Percentiles rank a stretch among this genome's conserved stretches.
phyloP scores from a whole-genome alignment of 2,329 filamentous ascomycete genomes.

The Dactylellina parvicollis region DNA sequence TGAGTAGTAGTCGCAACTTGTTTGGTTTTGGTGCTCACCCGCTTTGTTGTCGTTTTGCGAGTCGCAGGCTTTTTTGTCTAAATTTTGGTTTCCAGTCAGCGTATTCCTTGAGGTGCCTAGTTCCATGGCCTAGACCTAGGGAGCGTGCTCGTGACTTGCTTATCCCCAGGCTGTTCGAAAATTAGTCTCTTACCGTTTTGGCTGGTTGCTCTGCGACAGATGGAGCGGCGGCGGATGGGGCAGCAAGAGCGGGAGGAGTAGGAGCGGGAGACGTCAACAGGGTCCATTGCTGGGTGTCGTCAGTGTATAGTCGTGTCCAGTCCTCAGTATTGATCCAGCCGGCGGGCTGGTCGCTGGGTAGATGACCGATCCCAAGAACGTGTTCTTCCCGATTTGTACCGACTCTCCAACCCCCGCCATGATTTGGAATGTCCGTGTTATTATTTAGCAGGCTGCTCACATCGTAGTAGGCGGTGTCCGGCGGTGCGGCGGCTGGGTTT shows the following conservation, averaged over 20 bases:
- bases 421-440: conserved; percentile 48
- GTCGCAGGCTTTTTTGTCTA: conserved; percentile 45
- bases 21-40: conserved; percentile 42
- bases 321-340: conserved; percentile 50
- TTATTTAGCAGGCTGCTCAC: conserved; percentile 47
- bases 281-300: conserved; percentile 31
- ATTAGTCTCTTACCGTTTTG: conserved; percentile 31
- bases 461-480: conserved; percentile 48
- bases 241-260: not conserved
- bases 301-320: conserved; percentile 44
- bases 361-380: conserved; percentile 49
- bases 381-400: conserved; percentile 33
- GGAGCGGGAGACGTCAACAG: conserved; percentile 22
- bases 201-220: conserved; percentile 17
- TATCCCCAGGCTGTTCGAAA: not conserved
- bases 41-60: conserved; percentile 44
- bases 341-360: conserved; percentile 36
- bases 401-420: conserved; percentile 44
- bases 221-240: not conserved
- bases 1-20: conserved; percentile 5
- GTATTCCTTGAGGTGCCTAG: not conserved
- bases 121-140: not conserved
- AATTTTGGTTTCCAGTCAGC: conserved; percentile 12
- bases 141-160: not conserved
- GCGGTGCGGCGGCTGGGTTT: conserved; percentile 38